A percentile compares a stretch with the other conserved stretches of the same genome.
Evolutionary conservation across 495 filamentous ascomycete species (phyloP).

Genomic region (Alectoria sarmentosa): DNA sequence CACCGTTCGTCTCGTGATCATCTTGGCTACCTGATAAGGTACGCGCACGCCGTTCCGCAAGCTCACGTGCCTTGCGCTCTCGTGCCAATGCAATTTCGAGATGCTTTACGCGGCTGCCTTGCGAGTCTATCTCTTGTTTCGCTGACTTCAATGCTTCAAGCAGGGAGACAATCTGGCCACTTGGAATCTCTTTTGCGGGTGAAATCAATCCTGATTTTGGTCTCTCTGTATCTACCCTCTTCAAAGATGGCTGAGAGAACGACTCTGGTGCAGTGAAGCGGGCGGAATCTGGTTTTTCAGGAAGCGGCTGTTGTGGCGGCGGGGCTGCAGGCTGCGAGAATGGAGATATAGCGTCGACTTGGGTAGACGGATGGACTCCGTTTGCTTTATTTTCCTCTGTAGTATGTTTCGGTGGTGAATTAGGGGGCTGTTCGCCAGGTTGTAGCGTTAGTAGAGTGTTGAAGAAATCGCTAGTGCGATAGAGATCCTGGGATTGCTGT

Average conservation of each 20-base stretch:
- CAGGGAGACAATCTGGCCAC: slow-evolving; percentile 68
- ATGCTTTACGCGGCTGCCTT: slow-evolving; percentile 69
- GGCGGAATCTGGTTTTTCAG: slow-evolving; percentile 76
- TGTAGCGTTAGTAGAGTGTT: slow-evolving; percentile 65
- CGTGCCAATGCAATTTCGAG: slow-evolving; percentile 70
- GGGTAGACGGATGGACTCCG: slow-evolving; percentile 43
- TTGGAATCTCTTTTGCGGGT: slow-evolving; percentile 56
- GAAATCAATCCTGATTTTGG: slow-evolving; percentile 53
- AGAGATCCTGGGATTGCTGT: slow-evolving; percentile 78
- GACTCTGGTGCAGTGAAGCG: slow-evolving; percentile 39
- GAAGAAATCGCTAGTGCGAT: slow-evolving; percentile 74
- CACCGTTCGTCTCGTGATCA: slow-evolving; percentile 24
- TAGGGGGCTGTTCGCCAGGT: slow-evolving; percentile 54
- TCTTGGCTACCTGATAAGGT: slow-evolving; percentile 47
- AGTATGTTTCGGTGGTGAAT: slow-evolving; percentile 37
- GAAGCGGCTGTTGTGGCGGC: slow-evolving; percentile 83
- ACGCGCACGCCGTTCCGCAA: slow-evolving; percentile 72
- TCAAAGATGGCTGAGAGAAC: slow-evolving; percentile 49
- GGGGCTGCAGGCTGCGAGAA: slow-evolving; percentile 90
- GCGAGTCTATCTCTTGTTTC: slow-evolving; percentile 71
- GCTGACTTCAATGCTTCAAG: slow-evolving; percentile 74
- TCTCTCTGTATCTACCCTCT: slow-evolving; percentile 68
- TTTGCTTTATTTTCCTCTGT: slow-evolving; percentile 38
- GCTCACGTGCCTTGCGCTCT: slow-evolving; percentile 73
- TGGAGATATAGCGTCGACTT: slow-evolving; percentile 49